phyloP scores from a whole-genome alignment of 768 basidiomycete species.

The Pleurotus citrinopileatus region DNA sequence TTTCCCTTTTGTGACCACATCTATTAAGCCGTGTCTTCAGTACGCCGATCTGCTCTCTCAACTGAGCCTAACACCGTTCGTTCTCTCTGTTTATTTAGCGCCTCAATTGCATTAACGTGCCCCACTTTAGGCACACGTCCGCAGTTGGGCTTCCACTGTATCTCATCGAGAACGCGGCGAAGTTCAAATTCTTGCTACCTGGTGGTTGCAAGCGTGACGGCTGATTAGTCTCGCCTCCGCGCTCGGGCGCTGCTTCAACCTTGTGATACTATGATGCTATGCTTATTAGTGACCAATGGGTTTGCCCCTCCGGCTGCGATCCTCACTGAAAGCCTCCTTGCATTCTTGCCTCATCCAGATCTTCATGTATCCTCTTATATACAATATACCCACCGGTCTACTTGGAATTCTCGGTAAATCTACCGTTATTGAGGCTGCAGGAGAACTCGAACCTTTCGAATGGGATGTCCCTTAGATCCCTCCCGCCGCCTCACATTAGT shows the following conservation, averaged over 20 bases:
- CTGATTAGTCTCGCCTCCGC: not conserved
- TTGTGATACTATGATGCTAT: too few relatives aligned
- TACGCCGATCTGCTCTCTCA: constrained; percentile 51
- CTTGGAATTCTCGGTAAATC: too few relatives aligned
- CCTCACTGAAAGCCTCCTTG: too few relatives aligned
- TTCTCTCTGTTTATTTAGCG: not conserved
- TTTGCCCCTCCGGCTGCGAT: too few relatives aligned
- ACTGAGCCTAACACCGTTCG: constrained; percentile 52
- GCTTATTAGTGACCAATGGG: too few relatives aligned
- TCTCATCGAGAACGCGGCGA: constrained; percentile 46
- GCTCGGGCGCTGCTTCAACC: not conserved
- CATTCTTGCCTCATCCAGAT: too few relatives aligned
- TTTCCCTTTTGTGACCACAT: not conserved
- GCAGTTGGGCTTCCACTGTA: constrained; percentile 53
- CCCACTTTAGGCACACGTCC: constrained; percentile 31
- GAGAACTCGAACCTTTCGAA: too few relatives aligned
- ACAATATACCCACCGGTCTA: too few relatives aligned
- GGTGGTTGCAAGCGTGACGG: constrained; percentile 46
- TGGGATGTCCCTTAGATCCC: too few relatives aligned
- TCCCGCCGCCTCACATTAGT: too few relatives aligned
- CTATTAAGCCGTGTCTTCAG: constrained; percentile 23
- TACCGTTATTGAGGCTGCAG: too few relatives aligned
- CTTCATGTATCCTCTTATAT: too few relatives aligned
- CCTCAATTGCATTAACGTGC: not conserved
- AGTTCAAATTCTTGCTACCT: constrained; percentile 51